A percentile compares a stretch with the other conserved stretches of the same genome.
Evolutionary conservation across 2,329 filamentous ascomycete species (phyloP).

Genomic region (Penicillium sp.): DNA sequence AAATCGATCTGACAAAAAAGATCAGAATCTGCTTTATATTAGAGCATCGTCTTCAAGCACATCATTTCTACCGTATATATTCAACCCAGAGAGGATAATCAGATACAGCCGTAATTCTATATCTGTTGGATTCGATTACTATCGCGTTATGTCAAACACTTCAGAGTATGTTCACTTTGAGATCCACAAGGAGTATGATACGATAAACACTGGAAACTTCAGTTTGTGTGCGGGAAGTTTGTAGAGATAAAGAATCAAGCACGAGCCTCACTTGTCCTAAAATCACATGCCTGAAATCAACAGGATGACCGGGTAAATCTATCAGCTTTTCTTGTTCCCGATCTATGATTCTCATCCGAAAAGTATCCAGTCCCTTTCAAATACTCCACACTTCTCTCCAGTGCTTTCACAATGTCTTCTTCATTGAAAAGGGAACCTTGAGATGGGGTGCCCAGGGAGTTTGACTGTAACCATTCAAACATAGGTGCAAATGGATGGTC

Average conservation of each 20-base stretch:
- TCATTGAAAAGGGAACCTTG: neutral
- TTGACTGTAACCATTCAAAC: slow-evolving; percentile 6
- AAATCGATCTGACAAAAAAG: no score
- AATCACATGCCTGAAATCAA: neutral
- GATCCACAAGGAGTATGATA: neutral
- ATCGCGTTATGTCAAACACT: no score
- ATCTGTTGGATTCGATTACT: no score
- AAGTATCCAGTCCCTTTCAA: slow-evolving; percentile 1
- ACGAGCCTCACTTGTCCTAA: neutral
- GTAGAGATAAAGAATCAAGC: neutral
- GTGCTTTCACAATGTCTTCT: neutral
- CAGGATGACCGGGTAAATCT: neutral
- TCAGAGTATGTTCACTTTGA: neutral
- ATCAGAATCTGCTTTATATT: no score
- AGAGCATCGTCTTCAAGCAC: no score
- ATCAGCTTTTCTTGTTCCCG: neutral
- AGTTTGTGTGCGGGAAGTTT: neutral
- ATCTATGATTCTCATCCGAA: neutral
- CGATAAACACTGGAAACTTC: neutral
- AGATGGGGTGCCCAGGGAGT: slow-evolving; percentile 2
- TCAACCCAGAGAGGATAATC: no score
- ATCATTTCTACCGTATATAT: no score
- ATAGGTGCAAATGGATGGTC: slow-evolving; percentile 6
- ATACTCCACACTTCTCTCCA: slow-evolving; percentile 1
- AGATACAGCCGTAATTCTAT: no score